Evolutionary conservation across 805 yeast genomes (phyloP).

Genomic region (Candida parachauliodes): DNA sequence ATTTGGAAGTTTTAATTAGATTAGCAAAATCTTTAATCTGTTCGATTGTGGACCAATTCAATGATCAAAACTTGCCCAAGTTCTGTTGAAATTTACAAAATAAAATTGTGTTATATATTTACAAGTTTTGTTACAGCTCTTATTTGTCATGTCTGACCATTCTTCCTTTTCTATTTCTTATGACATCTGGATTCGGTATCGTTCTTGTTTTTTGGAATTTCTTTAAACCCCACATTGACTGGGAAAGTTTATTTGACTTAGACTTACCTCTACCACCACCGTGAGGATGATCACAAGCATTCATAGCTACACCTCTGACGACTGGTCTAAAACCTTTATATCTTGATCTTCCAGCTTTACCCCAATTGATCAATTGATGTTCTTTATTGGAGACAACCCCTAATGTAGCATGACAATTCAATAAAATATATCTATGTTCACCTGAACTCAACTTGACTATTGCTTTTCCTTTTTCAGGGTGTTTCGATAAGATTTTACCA

Average conservation of each 20-base stretch:
- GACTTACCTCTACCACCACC: conserved; percentile 99
- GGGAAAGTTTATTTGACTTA: conserved; percentile 90
- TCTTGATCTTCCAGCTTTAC: conserved; percentile 96
- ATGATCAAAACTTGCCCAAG: conserved; percentile 4
- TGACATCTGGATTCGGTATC: conserved; percentile 2
- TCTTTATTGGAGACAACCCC: conserved; percentile 92
- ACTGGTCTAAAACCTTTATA: conserved; percentile 91
- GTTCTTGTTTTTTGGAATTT: conserved; percentile 87
- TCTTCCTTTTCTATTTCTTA: conserved; percentile 59
- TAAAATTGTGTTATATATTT: conserved; percentile 4
- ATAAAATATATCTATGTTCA: conserved; percentile 84
- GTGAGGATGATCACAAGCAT: conserved; percentile 95
- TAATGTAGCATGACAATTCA: conserved; percentile 88
- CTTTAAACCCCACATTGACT: conserved; percentile 96
- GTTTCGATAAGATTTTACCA: conserved; percentile 80
- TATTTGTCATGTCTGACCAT: conserved; percentile 6
- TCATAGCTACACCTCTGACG: conserved; percentile 98
- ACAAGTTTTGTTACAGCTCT: conserved; percentile 4
- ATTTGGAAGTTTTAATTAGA: conserved; percentile 8
- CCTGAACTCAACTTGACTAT: conserved; percentile 83
- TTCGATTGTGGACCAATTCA: conserved; percentile 7
- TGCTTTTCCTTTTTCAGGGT: conserved; percentile 67
- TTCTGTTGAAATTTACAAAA: conserved; percentile 8
- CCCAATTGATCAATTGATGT: conserved; percentile 83
- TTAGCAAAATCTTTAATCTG: conserved; percentile 11